These are phyloP conservation scores for Tulasnella sp. DNA, from an alignment of 768 basidiomycete species.

Conservation along the genomic window DNA sequence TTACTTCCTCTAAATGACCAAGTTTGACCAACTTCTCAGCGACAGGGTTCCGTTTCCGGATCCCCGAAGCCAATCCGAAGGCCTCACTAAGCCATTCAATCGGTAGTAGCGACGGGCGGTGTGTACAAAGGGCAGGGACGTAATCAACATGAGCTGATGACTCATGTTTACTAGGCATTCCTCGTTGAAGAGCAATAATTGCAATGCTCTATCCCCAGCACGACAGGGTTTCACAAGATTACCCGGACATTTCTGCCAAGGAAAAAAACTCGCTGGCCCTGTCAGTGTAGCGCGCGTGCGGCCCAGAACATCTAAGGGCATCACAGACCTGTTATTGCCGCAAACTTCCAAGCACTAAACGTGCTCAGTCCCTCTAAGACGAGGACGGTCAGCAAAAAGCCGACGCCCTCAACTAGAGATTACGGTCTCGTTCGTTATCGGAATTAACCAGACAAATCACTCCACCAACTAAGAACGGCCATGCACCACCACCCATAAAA, in stretches of 20 bases:
- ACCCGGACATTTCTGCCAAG: constrained; percentile 64
- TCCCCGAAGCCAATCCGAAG: constrained; percentile 56
- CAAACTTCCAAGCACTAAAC: constrained; percentile 72
- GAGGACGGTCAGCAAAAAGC: constrained; percentile 3
- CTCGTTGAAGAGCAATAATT: constrained; percentile 88
- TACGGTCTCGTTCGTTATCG: constrained; percentile 90
- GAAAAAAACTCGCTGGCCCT: constrained; percentile 70
- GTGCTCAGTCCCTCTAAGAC: not conserved
- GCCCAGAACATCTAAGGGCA: constrained; percentile 85
- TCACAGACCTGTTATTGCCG: constrained; percentile 88
- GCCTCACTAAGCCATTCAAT: constrained; percentile 86
- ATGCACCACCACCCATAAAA: constrained; percentile 81
- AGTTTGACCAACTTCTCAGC: constrained; percentile 58
- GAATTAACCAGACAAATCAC: constrained; percentile 97
- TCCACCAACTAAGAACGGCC: constrained; percentile 83
- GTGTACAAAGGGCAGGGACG: constrained; percentile 85
- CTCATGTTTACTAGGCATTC: constrained; percentile 81
- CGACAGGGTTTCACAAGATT: constrained; percentile 70
- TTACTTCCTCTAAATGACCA: constrained; percentile 78
- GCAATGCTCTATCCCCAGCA: constrained; percentile 83
- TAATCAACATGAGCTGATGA: constrained; percentile 84
- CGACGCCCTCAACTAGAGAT: constrained; percentile 29
- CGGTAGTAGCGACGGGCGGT: constrained; percentile 83
- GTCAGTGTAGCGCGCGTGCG: constrained; percentile 81
- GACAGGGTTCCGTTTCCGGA: constrained; percentile 38